Percentiles rank a stretch among this genome's conserved stretches.
Conservation (phyloP, 768 basidiomycete species). For the Hemileccinum impolitum region DNA sequence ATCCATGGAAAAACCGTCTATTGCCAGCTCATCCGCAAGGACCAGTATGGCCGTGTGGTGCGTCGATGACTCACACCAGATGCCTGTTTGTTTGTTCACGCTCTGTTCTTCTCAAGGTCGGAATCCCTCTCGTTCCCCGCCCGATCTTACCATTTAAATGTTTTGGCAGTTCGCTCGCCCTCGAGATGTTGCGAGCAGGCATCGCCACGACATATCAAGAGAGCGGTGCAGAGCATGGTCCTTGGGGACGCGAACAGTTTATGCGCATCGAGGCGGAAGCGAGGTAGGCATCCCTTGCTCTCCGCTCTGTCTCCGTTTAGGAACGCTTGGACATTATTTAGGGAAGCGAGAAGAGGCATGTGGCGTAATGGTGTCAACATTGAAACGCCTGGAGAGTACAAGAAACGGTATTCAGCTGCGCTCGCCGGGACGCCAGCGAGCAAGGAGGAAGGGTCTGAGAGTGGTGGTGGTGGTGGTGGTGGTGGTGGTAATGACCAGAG, state of each 20-base stretch:
- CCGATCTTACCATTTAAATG: constrained; percentile 46
- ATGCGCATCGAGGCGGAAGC: constrained; percentile 61
- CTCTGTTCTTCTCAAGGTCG: constrained; percentile 47
- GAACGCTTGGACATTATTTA: constrained; percentile 23
- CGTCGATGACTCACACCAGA: constrained; percentile 22
- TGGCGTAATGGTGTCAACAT: constrained; percentile 55
- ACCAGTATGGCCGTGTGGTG: constrained; percentile 85
- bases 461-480: neutral
- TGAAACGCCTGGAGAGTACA: constrained; percentile 80
- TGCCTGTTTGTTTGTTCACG: neutral
- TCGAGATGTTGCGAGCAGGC: constrained; percentile 79
- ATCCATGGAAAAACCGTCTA: constrained; percentile 60
- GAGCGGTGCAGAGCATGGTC: constrained; percentile 77
- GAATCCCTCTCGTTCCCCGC: constrained; percentile 52
- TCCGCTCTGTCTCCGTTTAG: neutral
- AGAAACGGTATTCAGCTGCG: constrained; percentile 53
- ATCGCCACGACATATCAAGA: constrained; percentile 76
- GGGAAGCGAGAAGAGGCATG: constrained; percentile 65
- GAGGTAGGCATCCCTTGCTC: constrained; percentile 44
- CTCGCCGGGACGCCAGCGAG: constrained; percentile 2
- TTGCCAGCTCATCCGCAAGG: constrained; percentile 69
- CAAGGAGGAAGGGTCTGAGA: neutral
- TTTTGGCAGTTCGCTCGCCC: constrained; percentile 46
- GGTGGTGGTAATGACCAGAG: neutral
- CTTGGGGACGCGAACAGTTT: constrained; percentile 61